phyloP scores from a whole-genome alignment of 345 rosid species.

The Euphorbia peplus region DNA sequence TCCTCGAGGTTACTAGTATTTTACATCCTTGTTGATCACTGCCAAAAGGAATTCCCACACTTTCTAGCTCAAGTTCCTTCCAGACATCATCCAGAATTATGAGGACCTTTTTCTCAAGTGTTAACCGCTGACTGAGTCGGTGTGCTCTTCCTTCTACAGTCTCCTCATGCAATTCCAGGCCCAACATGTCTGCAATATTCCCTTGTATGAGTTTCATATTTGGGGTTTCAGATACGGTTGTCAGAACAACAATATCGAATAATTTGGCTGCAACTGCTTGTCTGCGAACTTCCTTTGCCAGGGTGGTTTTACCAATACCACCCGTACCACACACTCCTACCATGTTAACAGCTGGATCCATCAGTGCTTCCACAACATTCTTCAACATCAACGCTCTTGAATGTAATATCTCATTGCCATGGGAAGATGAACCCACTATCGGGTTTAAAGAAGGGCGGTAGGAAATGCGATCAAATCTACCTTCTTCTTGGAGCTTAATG shows the following conservation, averaged over 20 bases:
- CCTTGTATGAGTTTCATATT: conserved; percentile 16
- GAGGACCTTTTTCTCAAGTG: conserved; percentile 18
- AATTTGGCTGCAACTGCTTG: not conserved
- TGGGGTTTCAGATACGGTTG: conserved; percentile 11
- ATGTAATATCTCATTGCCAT: not conserved
- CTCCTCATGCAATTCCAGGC: conserved; percentile 14
- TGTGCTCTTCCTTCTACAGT: conserved; percentile 11
- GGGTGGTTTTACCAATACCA: conserved; percentile 21
- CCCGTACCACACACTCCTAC: conserved; percentile 25
- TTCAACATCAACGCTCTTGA: conserved; percentile 4
- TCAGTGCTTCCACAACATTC: conserved; percentile 2
- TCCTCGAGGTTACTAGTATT: conserved; percentile 27
- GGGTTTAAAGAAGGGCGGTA: not conserved
- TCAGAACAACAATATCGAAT: conserved; percentile 13
- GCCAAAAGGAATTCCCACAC: conserved; percentile 21
- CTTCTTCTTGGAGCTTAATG: not conserved
- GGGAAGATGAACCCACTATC: not conserved
- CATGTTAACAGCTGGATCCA: not conserved
- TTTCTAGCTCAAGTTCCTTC: conserved; percentile 19
- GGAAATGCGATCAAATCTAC: not conserved
- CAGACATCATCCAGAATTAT: conserved; percentile 36
- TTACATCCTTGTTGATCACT: conserved; percentile 26
- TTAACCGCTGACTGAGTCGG: conserved; percentile 9
- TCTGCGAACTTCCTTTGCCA: conserved; percentile 14
- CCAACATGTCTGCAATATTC: conserved; percentile 19